Base-by-base conservation (phyloP, 2,329 filamentous ascomycete genomes). In the Calonectria henricotiae region DNA sequence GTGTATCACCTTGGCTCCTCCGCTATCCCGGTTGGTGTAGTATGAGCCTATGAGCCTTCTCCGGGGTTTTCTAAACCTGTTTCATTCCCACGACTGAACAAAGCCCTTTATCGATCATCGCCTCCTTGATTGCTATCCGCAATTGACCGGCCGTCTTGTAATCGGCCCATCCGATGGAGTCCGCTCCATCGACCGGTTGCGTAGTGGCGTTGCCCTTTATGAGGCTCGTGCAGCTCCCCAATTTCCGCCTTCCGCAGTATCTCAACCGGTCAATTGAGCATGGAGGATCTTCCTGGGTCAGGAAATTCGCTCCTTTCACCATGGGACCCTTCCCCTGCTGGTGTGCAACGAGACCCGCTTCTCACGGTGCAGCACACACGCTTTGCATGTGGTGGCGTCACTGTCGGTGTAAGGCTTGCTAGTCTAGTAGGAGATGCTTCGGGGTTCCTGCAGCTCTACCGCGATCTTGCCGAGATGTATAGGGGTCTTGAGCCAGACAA, bases 331-430 rank as follows among this genome's bases (percentile, higher is more conserved):
- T 51, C 27, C 47, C 47, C 15, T 13, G 13, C 6, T 4, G 47
- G 27, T 8, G 27, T 51, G 25, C 47, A 51, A 23, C 47, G 47
- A 51, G 47, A 51, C 47, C 47, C 47, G 27, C 47, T 32, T n/a
- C 27, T 32, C 13, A 51, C 27, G 3, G 47, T 51, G 15, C 47
- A 32, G 15, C 46, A 51, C 47, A 51, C 47, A 8, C 27, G 25
- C n/a, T 51, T 51, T 32, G 15, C 25, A 17, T 51, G 47, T n/a
- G 47, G 47, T n/a, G 47, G 47, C 11, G 47, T 51, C 7, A 25
- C 47, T 17, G 13, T 51, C 7, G 47, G 47, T n/a, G 47, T 51
- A 4, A 51, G 47, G 46, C 25, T 49, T 8, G 46, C 46, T 27
- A 13, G 46, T 17, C 25, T 49, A 9, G 46, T 49, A 15, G 27